Evolutionary conservation across 2,329 filamentous ascomycete species (phyloP).

Genomic region (Penicillium sp.): DNA sequence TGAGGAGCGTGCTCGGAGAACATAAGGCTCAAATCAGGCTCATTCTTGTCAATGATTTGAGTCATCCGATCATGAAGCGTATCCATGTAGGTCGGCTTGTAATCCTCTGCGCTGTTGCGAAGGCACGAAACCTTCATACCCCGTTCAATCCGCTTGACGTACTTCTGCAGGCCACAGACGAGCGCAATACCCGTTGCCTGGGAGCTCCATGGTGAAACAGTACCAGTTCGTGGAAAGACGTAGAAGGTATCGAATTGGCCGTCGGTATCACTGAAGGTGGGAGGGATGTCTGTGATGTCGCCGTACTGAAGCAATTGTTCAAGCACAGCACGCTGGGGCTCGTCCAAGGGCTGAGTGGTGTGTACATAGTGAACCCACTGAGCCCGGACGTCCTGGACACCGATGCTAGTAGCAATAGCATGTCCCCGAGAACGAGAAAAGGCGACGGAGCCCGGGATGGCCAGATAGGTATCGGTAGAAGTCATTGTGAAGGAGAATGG

Average conservation of each 20-base stretch:
- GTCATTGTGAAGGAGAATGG: conserved; percentile 32
- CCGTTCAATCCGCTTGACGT: conserved; percentile 78
- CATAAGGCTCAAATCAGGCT: conserved; percentile 71
- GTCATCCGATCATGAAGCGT: conserved; percentile 93
- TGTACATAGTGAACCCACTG: conserved; percentile 65
- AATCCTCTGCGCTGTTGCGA: conserved; percentile 56
- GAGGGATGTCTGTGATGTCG: conserved; percentile 51
- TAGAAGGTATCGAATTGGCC: conserved; percentile 62
- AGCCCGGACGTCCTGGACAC: conserved; percentile 45
- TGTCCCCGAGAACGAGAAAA: conserved; percentile 48
- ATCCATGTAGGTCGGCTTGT: conserved; percentile 60
- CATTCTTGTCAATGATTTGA: conserved; percentile 67
- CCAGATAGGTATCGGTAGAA: conserved; percentile 35
- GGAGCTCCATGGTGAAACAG: conserved; percentile 93
- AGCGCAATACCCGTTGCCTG: conserved; percentile 92
- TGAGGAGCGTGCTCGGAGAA: conserved; percentile 69
- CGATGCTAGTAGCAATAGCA: conserved; percentile 44
- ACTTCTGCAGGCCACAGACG: conserved; percentile 76
- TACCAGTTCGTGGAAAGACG: conserved; percentile 74
- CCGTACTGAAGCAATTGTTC: conserved; percentile 63
- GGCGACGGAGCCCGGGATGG: conserved; percentile 44
- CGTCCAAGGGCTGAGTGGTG: conserved; percentile 50
- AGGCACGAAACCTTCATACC: conserved; percentile 72
- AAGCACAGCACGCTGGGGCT: conserved; percentile 52
- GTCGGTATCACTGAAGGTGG: conserved; percentile 48